Base-by-base conservation (phyloP, 768 basidiomycete species). In the Russula virescens region DNA sequence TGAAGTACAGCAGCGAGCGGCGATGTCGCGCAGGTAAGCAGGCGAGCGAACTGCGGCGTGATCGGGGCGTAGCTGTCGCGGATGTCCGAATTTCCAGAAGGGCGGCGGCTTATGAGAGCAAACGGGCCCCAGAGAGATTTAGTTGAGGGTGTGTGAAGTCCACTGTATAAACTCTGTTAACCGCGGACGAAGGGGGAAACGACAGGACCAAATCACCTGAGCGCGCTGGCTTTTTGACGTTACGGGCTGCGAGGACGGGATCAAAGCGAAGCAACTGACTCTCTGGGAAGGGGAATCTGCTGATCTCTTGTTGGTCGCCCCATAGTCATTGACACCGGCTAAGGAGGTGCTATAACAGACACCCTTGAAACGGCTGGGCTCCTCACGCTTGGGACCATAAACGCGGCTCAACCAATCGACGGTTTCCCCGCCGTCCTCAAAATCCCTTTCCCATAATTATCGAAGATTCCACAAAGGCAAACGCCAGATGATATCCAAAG, bases 291-390 rank as follows among this genome's bases (percentile, higher is more conserved):
- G 62, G 65, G 62, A 59, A 66, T 66, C 58, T 66, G 65, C 52
- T 65, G 58, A 66, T 66, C 65, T 49, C 63, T 49, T 60, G 65
- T 65, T 64, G 54, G 63, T 64, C 51, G 65, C 63, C 63, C 58
- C 58, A 67, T 55, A 40, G 62, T 64, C 64, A 63, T 65, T 66
- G 66, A 67, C 66, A 67, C 66, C 66, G 66, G 66, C 66, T 67
- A 58, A 64, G 35, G 55, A 63, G 55, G 64, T 62, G 56, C 61
- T 63, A 60, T 63, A 58, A 63, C 56, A 58, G 65, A 66, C 63
- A 64, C 62, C 65, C 65, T 64, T 64, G 62, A 60, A 66, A 64
- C 63, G 57, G 65, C 65, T 66, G 54, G 52, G 58, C 58, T 52
- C 55, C 61, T 66, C 65, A 66, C 65, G 62, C 62, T 64, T 64